These are phyloP conservation scores for Stephania japonica DNA, from an alignment of 164 flowering plant genomes.

Conservation along the genomic window DNA sequence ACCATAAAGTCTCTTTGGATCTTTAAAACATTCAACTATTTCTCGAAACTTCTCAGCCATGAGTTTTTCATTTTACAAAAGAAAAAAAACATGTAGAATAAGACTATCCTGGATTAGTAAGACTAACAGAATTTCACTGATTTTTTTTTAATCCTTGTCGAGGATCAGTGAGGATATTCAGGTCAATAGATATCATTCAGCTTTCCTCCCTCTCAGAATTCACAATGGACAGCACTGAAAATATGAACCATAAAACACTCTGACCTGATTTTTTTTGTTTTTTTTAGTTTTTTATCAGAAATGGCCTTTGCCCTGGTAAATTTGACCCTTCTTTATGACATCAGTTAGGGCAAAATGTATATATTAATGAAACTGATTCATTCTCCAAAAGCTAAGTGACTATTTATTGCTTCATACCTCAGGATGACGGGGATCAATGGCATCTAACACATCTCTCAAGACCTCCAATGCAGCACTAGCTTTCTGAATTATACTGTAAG, in stretches of 20 bases:
- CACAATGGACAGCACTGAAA: background rate
- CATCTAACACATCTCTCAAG: slow-evolving; percentile 81
- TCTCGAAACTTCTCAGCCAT: too few relatives aligned
- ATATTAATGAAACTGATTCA: slow-evolving; percentile 3
- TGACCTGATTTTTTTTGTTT: too few relatives aligned
- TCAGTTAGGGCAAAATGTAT: background rate
- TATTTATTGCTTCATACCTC: slow-evolving; percentile 45
- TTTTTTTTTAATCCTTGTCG: background rate
- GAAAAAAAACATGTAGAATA: background rate
- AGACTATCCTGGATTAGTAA: background rate
- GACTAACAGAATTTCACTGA: too few relatives aligned
- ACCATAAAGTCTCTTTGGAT: too few relatives aligned
- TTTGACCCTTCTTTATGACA: too few relatives aligned
- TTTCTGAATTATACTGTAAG: slow-evolving; percentile 75
- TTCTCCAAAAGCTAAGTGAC: background rate
- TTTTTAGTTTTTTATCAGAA: too few relatives aligned
- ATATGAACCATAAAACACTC: background rate
- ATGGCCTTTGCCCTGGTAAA: too few relatives aligned
- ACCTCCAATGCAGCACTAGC: slow-evolving; percentile 75
- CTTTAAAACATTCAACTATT: too few relatives aligned
- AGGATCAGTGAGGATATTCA: background rate
- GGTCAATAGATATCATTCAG: background rate
- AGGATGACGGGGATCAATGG: slow-evolving; percentile 59
- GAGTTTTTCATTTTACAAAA: too few relatives aligned
- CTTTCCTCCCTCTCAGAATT: background rate